Conservation (phyloP, 495 filamentous ascomycete genomes). For the Recurvomyces mirabilis region DNA sequence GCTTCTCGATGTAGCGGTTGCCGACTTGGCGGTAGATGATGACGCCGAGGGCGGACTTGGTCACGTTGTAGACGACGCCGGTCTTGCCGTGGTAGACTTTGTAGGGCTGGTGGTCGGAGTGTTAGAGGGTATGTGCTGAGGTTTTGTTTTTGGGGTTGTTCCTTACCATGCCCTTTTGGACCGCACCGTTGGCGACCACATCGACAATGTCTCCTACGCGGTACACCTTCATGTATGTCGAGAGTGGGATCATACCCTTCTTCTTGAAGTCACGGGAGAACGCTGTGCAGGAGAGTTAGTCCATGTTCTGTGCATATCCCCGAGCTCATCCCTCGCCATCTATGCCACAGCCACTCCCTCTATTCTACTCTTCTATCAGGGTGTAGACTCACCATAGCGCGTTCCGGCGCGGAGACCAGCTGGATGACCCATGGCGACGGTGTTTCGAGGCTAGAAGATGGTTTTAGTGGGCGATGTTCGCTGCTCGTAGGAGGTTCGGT, state of each 20-base stretch:
- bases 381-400: slow-evolving; percentile 45
- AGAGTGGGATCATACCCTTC: slow-evolving; percentile 79
- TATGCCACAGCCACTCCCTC: too few species aligned
- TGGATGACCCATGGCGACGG: slow-evolving; percentile 79
- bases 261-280: slow-evolving; percentile 89
- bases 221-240: slow-evolving; percentile 86
- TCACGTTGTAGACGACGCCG: slow-evolving; percentile 36
- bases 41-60: slow-evolving; percentile 89
- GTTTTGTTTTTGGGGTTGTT: too few species aligned
- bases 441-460: slow-evolving; percentile 11
- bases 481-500: background rate
- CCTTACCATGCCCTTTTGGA: slow-evolving; percentile 86
- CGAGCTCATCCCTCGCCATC: background rate
- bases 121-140: background rate
- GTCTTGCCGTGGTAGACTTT: slow-evolving; percentile 44
- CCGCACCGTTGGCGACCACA: slow-evolving; percentile 91
- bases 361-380: too few species aligned
- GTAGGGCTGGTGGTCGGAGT: slow-evolving; percentile 53
- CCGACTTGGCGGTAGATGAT: slow-evolving; percentile 98
- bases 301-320: background rate
- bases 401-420: slow-evolving; percentile 90
- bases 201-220: slow-evolving; percentile 97
- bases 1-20: slow-evolving; percentile 99
- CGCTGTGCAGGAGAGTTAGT: slow-evolving; percentile 28
- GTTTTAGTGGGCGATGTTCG: background rate